Conservation (phyloP, 129 eudicot species). For the Artemisia annua region DNA sequence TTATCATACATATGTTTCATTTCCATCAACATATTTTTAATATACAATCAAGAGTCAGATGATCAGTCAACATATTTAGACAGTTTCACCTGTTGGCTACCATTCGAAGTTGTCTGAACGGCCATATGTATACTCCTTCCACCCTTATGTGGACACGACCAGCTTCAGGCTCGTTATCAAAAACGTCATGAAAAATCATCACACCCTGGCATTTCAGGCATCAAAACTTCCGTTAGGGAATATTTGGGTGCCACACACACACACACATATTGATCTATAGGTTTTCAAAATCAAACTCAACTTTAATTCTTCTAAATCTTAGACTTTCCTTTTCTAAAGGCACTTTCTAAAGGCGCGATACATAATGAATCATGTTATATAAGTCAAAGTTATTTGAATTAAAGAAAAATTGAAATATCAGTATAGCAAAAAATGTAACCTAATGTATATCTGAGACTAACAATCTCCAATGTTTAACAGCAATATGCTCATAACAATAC, state of each 20-base stretch:
- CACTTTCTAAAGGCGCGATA: too few species aligned
- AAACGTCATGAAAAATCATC: constrained; percentile 84
- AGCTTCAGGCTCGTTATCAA: constrained; percentile 75
- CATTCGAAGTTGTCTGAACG: constrained; percentile 96
- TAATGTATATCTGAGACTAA: neutral
- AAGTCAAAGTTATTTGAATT: too few species aligned
- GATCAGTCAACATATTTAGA: neutral
- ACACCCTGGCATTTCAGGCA: constrained; percentile 58
- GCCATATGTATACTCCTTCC: constrained; percentile 98
- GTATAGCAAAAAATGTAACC: too few species aligned
- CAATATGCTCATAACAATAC: constrained; percentile 15
- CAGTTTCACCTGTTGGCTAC: constrained; percentile 77
- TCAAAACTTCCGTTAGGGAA: neutral
- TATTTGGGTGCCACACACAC: too few species aligned
- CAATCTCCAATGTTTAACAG: neutral
- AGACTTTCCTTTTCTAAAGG: too few species aligned
- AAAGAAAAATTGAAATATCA: too few species aligned
- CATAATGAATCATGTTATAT: too few species aligned
- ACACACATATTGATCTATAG: neutral
- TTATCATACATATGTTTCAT: constrained; percentile 11
- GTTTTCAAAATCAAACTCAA: neutral
- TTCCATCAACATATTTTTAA: neutral
- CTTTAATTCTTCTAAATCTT: too few species aligned
- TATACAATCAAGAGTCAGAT: neutral
- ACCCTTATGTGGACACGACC: constrained; percentile 88